phyloP scores from a whole-genome alignment of 352 stramenopile genomes.

The Pythium monospermum region DNA sequence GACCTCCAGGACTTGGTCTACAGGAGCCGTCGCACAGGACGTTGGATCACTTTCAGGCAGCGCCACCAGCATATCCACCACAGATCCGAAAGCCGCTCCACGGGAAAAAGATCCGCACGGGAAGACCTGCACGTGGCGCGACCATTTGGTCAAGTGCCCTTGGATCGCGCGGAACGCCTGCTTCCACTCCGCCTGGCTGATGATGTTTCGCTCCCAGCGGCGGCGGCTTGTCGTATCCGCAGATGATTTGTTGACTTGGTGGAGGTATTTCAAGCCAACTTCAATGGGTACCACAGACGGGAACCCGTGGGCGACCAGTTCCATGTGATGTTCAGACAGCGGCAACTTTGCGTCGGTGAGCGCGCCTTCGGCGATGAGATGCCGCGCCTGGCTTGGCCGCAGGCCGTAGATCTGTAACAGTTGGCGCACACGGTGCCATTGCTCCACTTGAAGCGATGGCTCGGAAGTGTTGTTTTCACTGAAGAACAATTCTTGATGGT shows the following conservation, averaged over 20 bases:
- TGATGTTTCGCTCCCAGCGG: conserved; percentile 34
- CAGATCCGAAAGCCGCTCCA: conserved; percentile 60
- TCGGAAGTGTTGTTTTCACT: conserved; percentile 17
- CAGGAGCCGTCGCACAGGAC: neutral
- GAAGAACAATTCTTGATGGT: conserved; percentile 62
- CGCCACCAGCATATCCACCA: conserved; percentile 63
- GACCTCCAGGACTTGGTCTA: conserved; percentile 35
- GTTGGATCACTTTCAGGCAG: conserved; percentile 9
- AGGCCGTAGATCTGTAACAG: conserved; percentile 54
- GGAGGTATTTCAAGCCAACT: conserved; percentile 11
- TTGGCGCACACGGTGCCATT: conserved; percentile 31
- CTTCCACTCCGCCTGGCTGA: conserved; percentile 60
- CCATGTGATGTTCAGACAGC: neutral
- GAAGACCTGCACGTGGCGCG: conserved; percentile 47
- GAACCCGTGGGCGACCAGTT: neutral
- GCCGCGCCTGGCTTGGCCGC: conserved; percentile 31
- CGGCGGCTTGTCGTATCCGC: neutral
- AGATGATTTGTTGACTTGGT: conserved; percentile 1
- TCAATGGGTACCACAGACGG: conserved; percentile 3
- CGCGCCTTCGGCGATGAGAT: conserved; percentile 18
- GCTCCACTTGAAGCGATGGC: conserved; percentile 10
- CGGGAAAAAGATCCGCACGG: conserved; percentile 69
- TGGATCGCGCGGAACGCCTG: conserved; percentile 55
- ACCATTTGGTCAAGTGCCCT: conserved; percentile 56
- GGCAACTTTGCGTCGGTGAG: neutral